Percentiles rank a stretch among this genome's conserved stretches.
Conservation (phyloP, 2,329 filamentous ascomycete genomes). For the Aspergillus glaucus region DNA sequence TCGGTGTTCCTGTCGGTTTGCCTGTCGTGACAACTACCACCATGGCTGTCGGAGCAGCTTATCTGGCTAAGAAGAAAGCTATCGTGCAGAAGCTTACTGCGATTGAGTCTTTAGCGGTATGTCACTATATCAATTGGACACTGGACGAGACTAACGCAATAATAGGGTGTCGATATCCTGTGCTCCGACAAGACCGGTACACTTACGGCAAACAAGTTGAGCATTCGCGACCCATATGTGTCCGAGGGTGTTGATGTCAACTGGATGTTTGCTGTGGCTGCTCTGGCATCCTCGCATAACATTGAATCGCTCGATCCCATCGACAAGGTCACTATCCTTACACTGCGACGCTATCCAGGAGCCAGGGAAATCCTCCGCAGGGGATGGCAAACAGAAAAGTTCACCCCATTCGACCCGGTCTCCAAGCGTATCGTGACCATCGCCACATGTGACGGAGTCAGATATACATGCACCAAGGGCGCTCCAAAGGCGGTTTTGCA, state of each 20-base stretch:
- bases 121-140: conserved; percentile 10
- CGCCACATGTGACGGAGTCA: conserved; percentile 61
- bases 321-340: conserved; percentile 71
- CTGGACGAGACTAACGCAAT: conserved; percentile 6
- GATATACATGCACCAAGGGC: conserved; percentile 69
- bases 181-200: conserved; percentile 81
- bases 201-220: conserved; percentile 57
- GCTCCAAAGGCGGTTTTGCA: conserved; percentile 68
- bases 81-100: conserved; percentile 76
- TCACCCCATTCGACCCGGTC: conserved; percentile 65
- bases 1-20: conserved; percentile 75
- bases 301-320: conserved; percentile 72
- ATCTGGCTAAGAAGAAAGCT: conserved; percentile 69
- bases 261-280: conserved; percentile 78
- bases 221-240: conserved; percentile 70
- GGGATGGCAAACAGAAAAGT: conserved; percentile 71
- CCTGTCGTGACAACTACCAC: conserved; percentile 74
- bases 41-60: conserved; percentile 69
- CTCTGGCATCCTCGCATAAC: conserved; percentile 71
- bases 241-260: conserved; percentile 71
- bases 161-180: conserved; percentile 62
- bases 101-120: conserved; percentile 64
- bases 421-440: conserved; percentile 72
- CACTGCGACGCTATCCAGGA: conserved; percentile 67
- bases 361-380: conserved; percentile 66